Conservation (phyloP, 305 asterid genomes). For the Fraxinus nigra region DNA sequence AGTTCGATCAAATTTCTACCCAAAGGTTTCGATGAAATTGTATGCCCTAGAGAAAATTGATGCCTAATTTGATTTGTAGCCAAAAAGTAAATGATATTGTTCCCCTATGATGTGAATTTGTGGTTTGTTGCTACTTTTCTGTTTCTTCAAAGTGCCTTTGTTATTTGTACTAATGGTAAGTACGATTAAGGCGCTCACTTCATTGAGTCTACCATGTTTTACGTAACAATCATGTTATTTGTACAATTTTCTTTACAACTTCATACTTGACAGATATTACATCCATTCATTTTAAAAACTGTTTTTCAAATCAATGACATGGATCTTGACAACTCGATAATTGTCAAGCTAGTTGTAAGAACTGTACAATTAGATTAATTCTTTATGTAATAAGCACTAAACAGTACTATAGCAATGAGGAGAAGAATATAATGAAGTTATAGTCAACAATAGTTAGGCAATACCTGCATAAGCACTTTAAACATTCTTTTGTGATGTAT, state of each 20-base stretch:
- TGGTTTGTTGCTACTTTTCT: background rate
- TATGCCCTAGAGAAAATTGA: conserved; percentile 3
- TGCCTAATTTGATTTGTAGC: conserved; percentile 22
- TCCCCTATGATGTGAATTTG: background rate
- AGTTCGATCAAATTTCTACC: conserved; percentile 14
- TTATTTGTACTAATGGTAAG: background rate
- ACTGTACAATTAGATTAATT: no score
- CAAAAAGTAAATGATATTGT: background rate
- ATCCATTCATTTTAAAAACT: no score
- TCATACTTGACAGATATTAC: background rate
- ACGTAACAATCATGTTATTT: background rate
- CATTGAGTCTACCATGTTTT: background rate
- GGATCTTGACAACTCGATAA: no score
- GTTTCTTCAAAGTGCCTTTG: background rate
- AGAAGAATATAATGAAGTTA: background rate
- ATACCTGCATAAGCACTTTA: background rate
- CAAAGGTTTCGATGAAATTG: conserved; percentile 17
- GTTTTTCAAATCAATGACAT: no score
- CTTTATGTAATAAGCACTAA: background rate
- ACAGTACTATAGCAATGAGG: background rate
- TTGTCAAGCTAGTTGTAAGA: no score
- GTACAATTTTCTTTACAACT: background rate
- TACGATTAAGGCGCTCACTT: background rate
- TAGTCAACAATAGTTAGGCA: background rate
- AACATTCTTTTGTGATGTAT: background rate